These are phyloP conservation scores for Acacia crassicarpa DNA, from an alignment of 306 rosid species.

Conservation along the genomic window DNA sequence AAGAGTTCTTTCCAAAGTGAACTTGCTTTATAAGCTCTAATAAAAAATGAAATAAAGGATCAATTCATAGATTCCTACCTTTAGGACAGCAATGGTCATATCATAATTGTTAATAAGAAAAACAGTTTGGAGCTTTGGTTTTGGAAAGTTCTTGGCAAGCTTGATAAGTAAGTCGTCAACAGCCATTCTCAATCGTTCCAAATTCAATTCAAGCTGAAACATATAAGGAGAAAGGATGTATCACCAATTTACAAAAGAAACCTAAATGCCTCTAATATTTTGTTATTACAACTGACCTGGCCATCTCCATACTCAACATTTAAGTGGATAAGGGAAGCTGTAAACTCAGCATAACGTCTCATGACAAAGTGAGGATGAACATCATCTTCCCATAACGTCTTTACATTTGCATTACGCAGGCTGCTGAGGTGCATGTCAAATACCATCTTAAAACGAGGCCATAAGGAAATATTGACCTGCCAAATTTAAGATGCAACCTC, in stretches of 20 bases:
- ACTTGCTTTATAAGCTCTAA: not conserved
- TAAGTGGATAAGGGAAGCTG: constrained; percentile 90
- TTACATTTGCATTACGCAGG: constrained; percentile 83
- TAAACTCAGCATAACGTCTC: constrained; percentile 98
- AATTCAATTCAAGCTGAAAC: constrained; percentile 82
- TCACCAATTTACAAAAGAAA: constrained; percentile 22
- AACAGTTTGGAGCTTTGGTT: constrained; percentile 73
- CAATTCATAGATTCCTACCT: constrained; percentile 56
- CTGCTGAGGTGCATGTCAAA: constrained; percentile 96
- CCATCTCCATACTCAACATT: constrained; percentile 93
- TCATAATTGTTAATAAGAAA: constrained; percentile 97
- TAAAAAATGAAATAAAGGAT: constrained; percentile 17
- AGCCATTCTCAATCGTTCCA: constrained; percentile 97
- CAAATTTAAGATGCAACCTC: constrained; percentile 32
- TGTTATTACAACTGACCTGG: constrained; percentile 56
- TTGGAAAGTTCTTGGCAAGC: constrained; percentile 86
- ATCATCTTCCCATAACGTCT: constrained; percentile 95
- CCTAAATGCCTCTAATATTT: constrained; percentile 2
- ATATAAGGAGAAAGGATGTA: constrained; percentile 13
- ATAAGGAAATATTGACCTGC: constrained; percentile 86
- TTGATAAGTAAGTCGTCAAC: constrained; percentile 89
- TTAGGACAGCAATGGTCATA: constrained; percentile 89
- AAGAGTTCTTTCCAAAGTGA: not conserved
- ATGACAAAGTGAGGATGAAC: constrained; percentile 97
- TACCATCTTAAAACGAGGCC: constrained; percentile 99